Evolutionary conservation across 345 rosid genomes (phyloP), one percentile per base, ranked within the genome.

Genomic region (Alliaria petiolata): DNA sequence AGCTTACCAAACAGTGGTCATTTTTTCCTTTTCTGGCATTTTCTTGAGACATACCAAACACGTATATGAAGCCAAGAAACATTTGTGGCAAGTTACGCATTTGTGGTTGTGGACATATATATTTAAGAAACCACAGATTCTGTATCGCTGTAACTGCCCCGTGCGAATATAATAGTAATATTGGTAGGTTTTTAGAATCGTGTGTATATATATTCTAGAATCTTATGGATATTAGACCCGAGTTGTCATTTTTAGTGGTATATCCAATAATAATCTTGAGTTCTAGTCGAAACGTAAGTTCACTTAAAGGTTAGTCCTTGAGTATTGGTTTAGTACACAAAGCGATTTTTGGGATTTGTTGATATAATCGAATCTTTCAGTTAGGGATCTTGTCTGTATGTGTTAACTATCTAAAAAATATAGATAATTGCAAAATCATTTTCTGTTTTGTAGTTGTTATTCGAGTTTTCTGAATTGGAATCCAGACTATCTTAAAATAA

Each of bases 1-100:
- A 54, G 56, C 19, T 63, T 45, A 45, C 70, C 63, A 64, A 72
- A 45, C 54, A 12, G 6, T 64, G 17, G 70, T 19, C 64, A 34
- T 12, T 15, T 54, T n/a, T 45, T 1, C 42, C 49, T 43, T 45
- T 65, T 64, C 71, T 26, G 40, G 65, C 51, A 65, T 45, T 45
- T 55, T 56, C 42, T 55, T 15, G 19, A 45, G 57, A 46, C 57
- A 49, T 44, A 43, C 63, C 45, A 53, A 61, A 71, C 20, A 14
- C 33, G 4, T 42, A 44, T 62, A 28, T 69, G 12, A 35, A 70
- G 17, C 17, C 31, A 46, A 11, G 6, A 19, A 30, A 42, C n/a
- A 53, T 42, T 19, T 43, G 43, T 54, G 19, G 9, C 17, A 1
- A 15, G 5, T 30, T 42, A 33, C 22, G 31, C 34, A 52, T 53